Base-by-base conservation (phyloP, 495 filamentous ascomycete species). In the Podospora didyma region DNA sequence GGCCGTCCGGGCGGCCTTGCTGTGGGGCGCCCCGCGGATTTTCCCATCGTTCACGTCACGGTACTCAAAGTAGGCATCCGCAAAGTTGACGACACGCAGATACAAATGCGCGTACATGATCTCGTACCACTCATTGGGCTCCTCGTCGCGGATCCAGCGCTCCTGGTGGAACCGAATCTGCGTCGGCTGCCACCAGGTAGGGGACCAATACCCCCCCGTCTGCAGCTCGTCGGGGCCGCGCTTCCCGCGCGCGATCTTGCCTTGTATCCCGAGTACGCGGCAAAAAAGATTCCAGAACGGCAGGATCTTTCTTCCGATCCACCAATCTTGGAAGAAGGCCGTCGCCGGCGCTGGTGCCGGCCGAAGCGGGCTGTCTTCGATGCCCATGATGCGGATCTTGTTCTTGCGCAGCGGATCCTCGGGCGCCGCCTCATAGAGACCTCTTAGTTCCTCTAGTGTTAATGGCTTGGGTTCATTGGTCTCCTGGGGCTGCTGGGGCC, bases 71-170 rank as follows among this genome's bases (percentile, higher is more conserved):
- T 62, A 62, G 26, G 14, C 34, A 19, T 47, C 19, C 20, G 26
- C 57, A 28, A 62, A 49, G 16, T 31, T 17, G 14, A 22, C 17
- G 3, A 54, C 56, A 21, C 53, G 46, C 24, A 41, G 2, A 34
- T 49, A 63, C 42, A 68, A 14, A 17, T 59, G 39, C 14, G 2
- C n/a, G 34, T 61, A 65, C 6, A 57, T n/a, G n/a, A 28, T 52
- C 50, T 61, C 59, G 24, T 31, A 68, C 62, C 65, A 68, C 2
- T 55, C 53, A 2, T 16, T 23, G 19, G 22, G 26, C 7, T 57
- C 7, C 51, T 60, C 65, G 6, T 14, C 41, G 0, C 21, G 28
- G 16, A 49, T 47, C 54, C 60, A 60, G 16, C 22, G 4, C 31
- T 37, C 51, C n/a, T n/a, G n/a, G 0, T 47, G 24, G 39, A 64